Percentiles rank a stretch among this genome's conserved stretches.
Conservation (phyloP, 2,329 filamentous ascomycete genomes). For the Tothia fuscella region DNA sequence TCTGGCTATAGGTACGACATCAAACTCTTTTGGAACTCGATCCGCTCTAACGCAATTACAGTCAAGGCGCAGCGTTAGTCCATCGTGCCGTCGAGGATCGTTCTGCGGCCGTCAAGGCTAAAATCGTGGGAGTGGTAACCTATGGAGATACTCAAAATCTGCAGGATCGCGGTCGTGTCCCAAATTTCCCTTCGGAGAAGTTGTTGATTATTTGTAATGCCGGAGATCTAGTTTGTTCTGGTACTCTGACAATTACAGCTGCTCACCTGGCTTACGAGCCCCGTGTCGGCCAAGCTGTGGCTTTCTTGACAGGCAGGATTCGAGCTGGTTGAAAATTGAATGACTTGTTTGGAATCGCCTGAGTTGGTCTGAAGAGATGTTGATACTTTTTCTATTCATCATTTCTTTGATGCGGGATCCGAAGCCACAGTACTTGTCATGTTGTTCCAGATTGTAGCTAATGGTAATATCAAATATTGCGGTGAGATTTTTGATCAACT, state of each 20-base stretch:
- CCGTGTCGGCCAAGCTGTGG: conserved; percentile 17
- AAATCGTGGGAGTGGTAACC: conserved; percentile 27
- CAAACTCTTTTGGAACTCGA: not conserved
- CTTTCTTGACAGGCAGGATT: conserved; percentile 17
- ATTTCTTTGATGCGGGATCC: no score
- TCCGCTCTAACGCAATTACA: conserved; percentile 12
- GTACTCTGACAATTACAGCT: conserved; percentile 21
- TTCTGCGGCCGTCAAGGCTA: conserved; percentile 16
- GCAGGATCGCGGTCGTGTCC: conserved; percentile 25
- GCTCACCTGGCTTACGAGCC: conserved; percentile 22
- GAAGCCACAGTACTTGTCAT: no score
- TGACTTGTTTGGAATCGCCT: no score
- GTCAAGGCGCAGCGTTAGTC: conserved; percentile 29
- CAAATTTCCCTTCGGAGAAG: conserved; percentile 21
- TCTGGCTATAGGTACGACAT: conserved; percentile 31
- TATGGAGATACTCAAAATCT: conserved; percentile 30
- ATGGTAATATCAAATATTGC: no score
- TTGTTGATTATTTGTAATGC: conserved; percentile 25
- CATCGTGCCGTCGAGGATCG: conserved; percentile 23
- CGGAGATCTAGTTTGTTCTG: conserved; percentile 24
- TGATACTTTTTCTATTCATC: no score
- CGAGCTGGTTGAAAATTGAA: conserved; percentile 7
- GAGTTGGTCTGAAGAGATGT: no score
- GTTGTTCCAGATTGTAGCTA: no score
- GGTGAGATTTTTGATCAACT: no score